These are phyloP conservation scores for Colletotrichum eleusines DNA, from an alignment of 2,329 filamentous ascomycete genomes.

Conservation along the genomic window DNA sequence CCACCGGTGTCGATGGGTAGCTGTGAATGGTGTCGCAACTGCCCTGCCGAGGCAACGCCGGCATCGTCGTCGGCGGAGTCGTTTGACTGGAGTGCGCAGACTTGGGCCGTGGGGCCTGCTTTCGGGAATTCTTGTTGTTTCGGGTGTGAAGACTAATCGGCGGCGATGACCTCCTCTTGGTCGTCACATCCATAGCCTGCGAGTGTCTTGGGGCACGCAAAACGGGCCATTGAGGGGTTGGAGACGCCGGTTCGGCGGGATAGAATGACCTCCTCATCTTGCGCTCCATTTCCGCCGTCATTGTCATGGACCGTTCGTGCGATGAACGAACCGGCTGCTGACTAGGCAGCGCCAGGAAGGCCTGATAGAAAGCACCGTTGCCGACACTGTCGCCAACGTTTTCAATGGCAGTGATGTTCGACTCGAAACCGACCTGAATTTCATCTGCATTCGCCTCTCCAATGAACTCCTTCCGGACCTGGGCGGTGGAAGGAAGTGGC, in stretches of 20 bases:
- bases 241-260: not conserved
- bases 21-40: constrained; percentile 44
- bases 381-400: constrained; percentile 45
- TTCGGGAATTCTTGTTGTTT: constrained; percentile 49
- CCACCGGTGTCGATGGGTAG: constrained; percentile 42
- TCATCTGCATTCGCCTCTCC: constrained; percentile 36
- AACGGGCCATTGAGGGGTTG: not conserved
- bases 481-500: constrained; percentile 11
- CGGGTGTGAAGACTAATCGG: constrained; percentile 60
- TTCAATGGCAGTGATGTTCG: constrained; percentile 43
- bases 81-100: constrained; percentile 49
- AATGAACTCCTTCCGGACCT: not conserved
- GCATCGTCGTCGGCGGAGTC: constrained; percentile 21
- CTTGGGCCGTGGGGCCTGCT: constrained; percentile 52
- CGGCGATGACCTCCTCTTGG: constrained; percentile 52
- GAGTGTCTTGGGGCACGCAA: constrained; percentile 35
- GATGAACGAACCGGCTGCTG: constrained; percentile 12
- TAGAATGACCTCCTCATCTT: constrained; percentile 43
- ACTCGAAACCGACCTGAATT: constrained; percentile 41
- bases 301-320: constrained; percentile 48
- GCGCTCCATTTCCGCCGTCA: constrained; percentile 48
- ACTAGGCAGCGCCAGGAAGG: constrained; percentile 39
- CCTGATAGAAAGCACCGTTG: constrained; percentile 48
- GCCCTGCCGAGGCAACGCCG: constrained; percentile 38
- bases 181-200: constrained; percentile 46